phyloP scores from a whole-genome alignment of 805 yeast genomes.

The Myxozyma udenii region DNA sequence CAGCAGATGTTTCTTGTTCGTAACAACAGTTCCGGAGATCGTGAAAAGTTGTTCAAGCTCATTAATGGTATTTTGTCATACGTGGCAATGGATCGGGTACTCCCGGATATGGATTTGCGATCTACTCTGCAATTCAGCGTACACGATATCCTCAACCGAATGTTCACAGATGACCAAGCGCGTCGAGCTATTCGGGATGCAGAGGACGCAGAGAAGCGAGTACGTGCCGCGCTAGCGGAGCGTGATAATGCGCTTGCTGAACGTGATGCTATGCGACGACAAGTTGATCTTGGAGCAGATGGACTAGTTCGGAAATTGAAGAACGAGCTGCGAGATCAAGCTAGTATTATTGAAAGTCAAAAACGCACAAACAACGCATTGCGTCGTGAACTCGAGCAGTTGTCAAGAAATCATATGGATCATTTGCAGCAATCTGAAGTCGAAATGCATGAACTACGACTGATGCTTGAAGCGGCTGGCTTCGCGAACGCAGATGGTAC shows the following conservation, averaged over 20 bases:
- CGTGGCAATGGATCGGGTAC: slow-evolving; percentile 50
- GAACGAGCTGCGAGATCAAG: slow-evolving; percentile 62
- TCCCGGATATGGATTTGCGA: slow-evolving; percentile 38
- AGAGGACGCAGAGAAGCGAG: slow-evolving; percentile 49
- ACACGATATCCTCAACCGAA: slow-evolving; percentile 52
- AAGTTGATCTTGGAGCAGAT: slow-evolving; percentile 71
- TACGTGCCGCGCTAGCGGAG: slow-evolving; percentile 58
- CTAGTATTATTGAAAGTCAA: slow-evolving; percentile 54
- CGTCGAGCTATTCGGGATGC: slow-evolving; percentile 62
- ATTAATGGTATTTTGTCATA: slow-evolving; percentile 65
- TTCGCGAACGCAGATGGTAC: slow-evolving; percentile 4
- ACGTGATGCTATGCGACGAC: slow-evolving; percentile 59
- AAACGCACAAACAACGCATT: slow-evolving; percentile 61
- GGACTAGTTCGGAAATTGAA: slow-evolving; percentile 62
- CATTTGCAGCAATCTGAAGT: slow-evolving; percentile 49
- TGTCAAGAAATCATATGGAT: slow-evolving; percentile 44
- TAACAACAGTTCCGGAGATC: slow-evolving; percentile 42
- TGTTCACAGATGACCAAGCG: slow-evolving; percentile 85
- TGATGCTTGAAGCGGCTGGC: slow-evolving; percentile 50
- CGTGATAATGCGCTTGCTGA: slow-evolving; percentile 59
- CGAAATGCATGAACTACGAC: slow-evolving; percentile 57
- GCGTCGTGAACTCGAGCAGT: slow-evolving; percentile 58
- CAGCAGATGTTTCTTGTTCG: slow-evolving; percentile 59
- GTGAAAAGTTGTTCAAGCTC: slow-evolving; percentile 53
- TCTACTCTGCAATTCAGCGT: slow-evolving; percentile 23